These are phyloP conservation scores for Periconia macrospinosa DNA, from an alignment of 2,329 filamentous ascomycete genomes.

Conservation along the genomic window DNA sequence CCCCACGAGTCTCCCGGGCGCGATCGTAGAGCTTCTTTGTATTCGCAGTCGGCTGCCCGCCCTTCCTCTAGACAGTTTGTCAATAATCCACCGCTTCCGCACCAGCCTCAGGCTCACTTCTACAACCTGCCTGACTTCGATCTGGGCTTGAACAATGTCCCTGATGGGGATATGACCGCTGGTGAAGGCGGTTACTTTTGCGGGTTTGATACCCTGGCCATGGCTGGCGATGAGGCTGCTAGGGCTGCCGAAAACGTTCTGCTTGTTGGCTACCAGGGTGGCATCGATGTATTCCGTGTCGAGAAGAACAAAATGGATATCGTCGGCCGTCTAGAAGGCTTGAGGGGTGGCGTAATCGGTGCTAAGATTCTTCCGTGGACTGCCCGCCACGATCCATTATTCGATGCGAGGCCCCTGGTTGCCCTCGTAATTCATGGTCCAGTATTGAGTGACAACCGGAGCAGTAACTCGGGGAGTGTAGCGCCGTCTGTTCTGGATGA, in stretches of 20 bases:
- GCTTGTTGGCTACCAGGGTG: conserved; percentile 78
- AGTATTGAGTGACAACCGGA: conserved; percentile 54
- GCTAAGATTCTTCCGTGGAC: conserved; percentile 82
- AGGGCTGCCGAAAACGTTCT: conserved; percentile 63
- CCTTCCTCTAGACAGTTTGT: conserved; percentile 49
- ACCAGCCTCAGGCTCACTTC: conserved; percentile 76
- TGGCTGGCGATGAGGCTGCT: conserved; percentile 48
- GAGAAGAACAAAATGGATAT: conserved; percentile 72
- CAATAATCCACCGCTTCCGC: conserved; percentile 67
- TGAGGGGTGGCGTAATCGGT: conserved; percentile 77
- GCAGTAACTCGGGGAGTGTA: conserved; percentile 35
- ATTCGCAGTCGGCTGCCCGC: conserved; percentile 50
- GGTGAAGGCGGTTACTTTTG: conserved; percentile 76
- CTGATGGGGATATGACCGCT: conserved; percentile 56
- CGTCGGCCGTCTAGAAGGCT: conserved; percentile 70
- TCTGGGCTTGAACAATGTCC: conserved; percentile 53
- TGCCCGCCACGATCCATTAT: conserved; percentile 54
- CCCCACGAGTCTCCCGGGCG: conserved; percentile 37
- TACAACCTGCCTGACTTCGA: conserved; percentile 76
- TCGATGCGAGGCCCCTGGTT: conserved; percentile 69
- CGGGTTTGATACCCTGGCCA: conserved; percentile 72
- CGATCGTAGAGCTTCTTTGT: conserved; percentile 55
- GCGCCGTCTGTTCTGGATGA: conserved; percentile 42
- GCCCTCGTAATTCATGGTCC: conserved; percentile 82
- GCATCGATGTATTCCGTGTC: conserved; percentile 74